A percentile compares a stretch with the other conserved stretches of the same genome.
Evolutionary conservation across 169 alveolate genomes (phyloP).

Genomic region (Pseudocohnilembus persalinus): DNA sequence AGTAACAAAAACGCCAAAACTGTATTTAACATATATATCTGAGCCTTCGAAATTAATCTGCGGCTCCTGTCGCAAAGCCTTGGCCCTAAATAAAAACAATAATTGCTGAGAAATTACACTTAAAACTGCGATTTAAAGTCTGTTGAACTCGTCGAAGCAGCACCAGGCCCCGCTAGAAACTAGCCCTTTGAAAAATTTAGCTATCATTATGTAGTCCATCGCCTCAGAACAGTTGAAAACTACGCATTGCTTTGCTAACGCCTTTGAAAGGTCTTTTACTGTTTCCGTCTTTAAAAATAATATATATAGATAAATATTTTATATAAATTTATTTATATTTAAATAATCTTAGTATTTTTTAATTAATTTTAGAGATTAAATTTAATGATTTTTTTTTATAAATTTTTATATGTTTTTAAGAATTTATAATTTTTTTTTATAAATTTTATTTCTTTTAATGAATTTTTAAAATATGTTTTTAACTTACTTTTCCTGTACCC

Average conservation of each 20-base stretch:
- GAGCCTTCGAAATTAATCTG: slow-evolving; percentile 75
- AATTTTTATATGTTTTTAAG: no score
- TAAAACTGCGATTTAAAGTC: slow-evolving; percentile 83
- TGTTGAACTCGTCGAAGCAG: slow-evolving; percentile 86
- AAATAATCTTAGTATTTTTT: no score
- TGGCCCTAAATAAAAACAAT: slow-evolving; percentile 60
- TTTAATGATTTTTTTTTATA: no score
- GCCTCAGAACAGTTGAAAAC: slow-evolving; percentile 90
- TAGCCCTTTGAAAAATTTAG: slow-evolving; percentile 89
- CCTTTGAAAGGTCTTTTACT: slow-evolving; percentile 88
- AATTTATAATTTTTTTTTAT: no score
- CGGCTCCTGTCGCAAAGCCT: slow-evolving; percentile 42
- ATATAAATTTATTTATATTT: no score
- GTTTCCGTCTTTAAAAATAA: slow-evolving; percentile 71
- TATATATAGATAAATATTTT: no score
- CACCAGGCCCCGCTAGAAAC: slow-evolving; percentile 88
- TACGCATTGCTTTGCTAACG: slow-evolving; percentile 87
- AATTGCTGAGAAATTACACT: slow-evolving; percentile 80
- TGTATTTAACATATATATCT: slow-evolving; percentile 65
- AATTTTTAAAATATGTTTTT: no score
- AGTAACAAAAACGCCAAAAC: slow-evolving; percentile 83
- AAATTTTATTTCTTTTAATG: no score
- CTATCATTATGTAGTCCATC: slow-evolving; percentile 88
- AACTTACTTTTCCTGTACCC: slow-evolving; percentile 72
- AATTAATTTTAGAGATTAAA: no score